Evolutionary conservation across 192 early-diverging fungal genomes (phyloP).

Genomic region (Entomortierella beljakovae): DNA sequence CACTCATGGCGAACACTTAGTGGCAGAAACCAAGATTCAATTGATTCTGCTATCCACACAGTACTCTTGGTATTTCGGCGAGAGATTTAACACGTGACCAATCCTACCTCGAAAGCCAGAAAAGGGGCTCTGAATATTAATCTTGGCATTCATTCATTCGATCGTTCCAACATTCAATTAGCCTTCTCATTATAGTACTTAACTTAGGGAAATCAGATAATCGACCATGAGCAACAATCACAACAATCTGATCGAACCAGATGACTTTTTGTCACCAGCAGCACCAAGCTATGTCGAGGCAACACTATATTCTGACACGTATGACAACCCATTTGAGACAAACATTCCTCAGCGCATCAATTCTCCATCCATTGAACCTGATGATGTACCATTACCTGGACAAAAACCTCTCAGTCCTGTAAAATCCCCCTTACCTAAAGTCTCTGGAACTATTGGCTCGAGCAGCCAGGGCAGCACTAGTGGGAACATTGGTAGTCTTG

Average conservation of each 20-base stretch:
- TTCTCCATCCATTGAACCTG: constrained; percentile 52
- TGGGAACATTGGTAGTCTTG: constrained; percentile 29
- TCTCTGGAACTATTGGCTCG: constrained; percentile 46
- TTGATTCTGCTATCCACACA: too few relatives aligned
- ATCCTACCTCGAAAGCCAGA: too few relatives aligned
- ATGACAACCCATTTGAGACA: constrained; percentile 52
- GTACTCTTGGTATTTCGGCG: too few relatives aligned
- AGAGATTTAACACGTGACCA: too few relatives aligned
- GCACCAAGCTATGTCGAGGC: constrained; percentile 54
- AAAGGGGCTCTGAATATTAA: too few relatives aligned
- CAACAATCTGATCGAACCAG: constrained; percentile 42
- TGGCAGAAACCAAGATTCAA: too few relatives aligned
- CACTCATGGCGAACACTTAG: too few relatives aligned
- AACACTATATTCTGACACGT: constrained; percentile 49
- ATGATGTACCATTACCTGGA: constrained; percentile 50
- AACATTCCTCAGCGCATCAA: constrained; percentile 47
- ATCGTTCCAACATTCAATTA: too few relatives aligned
- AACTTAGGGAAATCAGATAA: constrained; percentile 4
- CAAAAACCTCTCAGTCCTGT: constrained; percentile 45
- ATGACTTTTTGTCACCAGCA: constrained; percentile 53
- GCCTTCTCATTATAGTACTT: too few relatives aligned
- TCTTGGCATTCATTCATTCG: too few relatives aligned
- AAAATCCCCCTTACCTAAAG: constrained; percentile 40
- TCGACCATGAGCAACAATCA: constrained; percentile 25
- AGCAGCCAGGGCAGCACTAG: constrained; percentile 11